Percentiles rank a stretch among this genome's conserved stretches.
Conservation (phyloP, 768 basidiomycete species). For the Lactarius hatsudake region DNA sequence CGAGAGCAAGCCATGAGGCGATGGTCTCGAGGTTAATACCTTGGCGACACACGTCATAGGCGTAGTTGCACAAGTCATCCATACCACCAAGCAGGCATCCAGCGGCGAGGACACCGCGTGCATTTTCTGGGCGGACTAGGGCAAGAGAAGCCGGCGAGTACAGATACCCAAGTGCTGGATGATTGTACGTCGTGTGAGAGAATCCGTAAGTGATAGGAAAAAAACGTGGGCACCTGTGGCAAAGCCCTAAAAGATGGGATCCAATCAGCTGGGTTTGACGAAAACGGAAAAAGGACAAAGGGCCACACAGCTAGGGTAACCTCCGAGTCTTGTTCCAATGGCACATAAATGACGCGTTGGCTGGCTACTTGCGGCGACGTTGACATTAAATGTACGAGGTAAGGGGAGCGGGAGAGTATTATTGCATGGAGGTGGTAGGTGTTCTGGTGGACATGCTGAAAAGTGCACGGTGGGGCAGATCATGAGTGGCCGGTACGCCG, state of each 20-base stretch:
- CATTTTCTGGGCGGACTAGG: conserved; percentile 71
- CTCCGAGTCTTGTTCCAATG: conserved; percentile 75
- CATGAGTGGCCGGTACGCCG: conserved; percentile 17
- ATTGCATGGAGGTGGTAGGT: conserved; percentile 79
- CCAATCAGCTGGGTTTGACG: not conserved
- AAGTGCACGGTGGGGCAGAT: conserved; percentile 17
- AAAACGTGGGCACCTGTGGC: conserved; percentile 6
- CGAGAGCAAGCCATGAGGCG: conserved; percentile 72
- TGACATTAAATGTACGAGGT: conserved; percentile 84
- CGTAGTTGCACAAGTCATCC: conserved; percentile 77
- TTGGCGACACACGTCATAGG: conserved; percentile 73
- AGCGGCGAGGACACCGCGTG: conserved; percentile 81
- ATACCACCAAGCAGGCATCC: conserved; percentile 83
- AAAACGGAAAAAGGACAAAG: not conserved
- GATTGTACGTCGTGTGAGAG: conserved; percentile 23
- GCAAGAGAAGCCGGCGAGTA: conserved; percentile 71
- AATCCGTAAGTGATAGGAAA: conserved; percentile 7
- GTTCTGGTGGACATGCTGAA: conserved; percentile 70
- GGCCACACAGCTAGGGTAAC: conserved; percentile 76
- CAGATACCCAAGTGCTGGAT: conserved; percentile 71
- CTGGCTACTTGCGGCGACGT: conserved; percentile 66
- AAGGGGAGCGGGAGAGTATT: conserved; percentile 84
- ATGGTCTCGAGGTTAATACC: conserved; percentile 77
- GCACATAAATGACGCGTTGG: conserved; percentile 68
- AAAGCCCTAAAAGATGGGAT: conserved; percentile 3